phyloP scores from a whole-genome alignment of 495 filamentous ascomycete species.

The Aspergillus leporis region DNA sequence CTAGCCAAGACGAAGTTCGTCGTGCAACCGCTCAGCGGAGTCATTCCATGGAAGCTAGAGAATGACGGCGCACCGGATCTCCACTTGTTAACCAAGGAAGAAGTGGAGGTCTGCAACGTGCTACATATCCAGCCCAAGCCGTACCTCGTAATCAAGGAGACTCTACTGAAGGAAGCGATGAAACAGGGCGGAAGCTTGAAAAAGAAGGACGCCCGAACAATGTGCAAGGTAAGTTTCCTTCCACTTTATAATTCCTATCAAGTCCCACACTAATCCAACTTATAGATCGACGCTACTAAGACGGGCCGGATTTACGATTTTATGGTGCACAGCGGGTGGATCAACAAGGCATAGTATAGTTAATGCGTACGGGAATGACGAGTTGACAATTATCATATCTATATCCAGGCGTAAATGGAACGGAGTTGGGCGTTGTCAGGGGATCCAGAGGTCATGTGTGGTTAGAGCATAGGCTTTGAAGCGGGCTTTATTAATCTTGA shows the following conservation, averaged over 20 bases:
- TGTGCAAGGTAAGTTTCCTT: conserved; percentile 56
- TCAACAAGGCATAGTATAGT: conserved; percentile 66
- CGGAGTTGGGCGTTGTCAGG: conserved; percentile 7
- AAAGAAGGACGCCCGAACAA: conserved; percentile 80
- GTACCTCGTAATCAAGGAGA: conserved; percentile 91
- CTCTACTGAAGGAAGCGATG: conserved; percentile 81
- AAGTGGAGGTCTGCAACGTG: conserved; percentile 79
- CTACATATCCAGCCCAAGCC: conserved; percentile 87
- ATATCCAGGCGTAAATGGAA: conserved; percentile 7
- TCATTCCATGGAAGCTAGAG: conserved; percentile 66
- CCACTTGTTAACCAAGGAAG: conserved; percentile 83
- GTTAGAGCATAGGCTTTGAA: background rate
- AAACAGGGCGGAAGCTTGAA: conserved; percentile 84
- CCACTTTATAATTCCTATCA: background rate
- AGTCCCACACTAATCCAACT: conserved; percentile 13
- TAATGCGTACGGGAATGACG: background rate
- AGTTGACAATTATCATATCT: background rate
- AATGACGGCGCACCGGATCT: conserved; percentile 76
- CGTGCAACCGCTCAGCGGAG: conserved; percentile 50
- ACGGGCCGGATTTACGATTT: conserved; percentile 83
- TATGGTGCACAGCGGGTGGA: conserved; percentile 90
- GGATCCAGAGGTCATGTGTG: background rate
- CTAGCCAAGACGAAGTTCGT: conserved; percentile 49
- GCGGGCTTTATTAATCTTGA: background rate
- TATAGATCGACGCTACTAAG: conserved; percentile 65